Conservation (phyloP, 805 yeast genomes). For the Torulaspora microellipsoides region DNA sequence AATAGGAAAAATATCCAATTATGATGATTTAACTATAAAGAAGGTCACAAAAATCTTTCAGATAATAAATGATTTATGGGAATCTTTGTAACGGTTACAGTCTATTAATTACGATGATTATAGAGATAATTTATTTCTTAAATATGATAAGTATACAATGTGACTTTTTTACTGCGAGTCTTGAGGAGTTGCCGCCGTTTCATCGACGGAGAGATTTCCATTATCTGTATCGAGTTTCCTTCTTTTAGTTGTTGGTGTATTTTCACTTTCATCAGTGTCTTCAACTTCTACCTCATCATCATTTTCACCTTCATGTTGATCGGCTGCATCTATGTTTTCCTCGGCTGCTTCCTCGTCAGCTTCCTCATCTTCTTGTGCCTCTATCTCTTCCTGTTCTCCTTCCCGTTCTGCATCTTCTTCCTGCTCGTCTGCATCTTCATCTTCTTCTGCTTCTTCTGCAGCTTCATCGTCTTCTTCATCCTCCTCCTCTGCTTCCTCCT, state of each 20-base stretch:
- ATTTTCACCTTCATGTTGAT: constrained; percentile 39
- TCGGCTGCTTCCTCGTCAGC: constrained; percentile 36
- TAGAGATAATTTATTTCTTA: neutral
- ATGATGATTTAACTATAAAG: constrained; percentile 12
- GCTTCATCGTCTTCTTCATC: constrained; percentile 40
- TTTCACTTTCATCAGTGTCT: constrained; percentile 32
- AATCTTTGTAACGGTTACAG: constrained; percentile 11
- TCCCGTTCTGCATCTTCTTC: constrained; percentile 40
- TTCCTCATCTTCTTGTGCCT: constrained; percentile 32
- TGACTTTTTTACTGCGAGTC: constrained; percentile 18
- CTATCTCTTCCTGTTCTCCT: constrained; percentile 32
- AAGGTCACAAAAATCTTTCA: constrained; percentile 42
- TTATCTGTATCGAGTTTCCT: constrained; percentile 16
- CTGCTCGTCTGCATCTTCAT: constrained; percentile 28
- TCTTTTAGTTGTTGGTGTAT: constrained; percentile 18
- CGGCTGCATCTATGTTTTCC: constrained; percentile 42
- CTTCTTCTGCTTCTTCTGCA: constrained; percentile 33
- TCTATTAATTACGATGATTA: neutral
- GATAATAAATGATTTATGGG: constrained; percentile 39
- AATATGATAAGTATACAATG: no score
- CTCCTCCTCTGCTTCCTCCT: constrained; percentile 39
- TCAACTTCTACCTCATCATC: constrained; percentile 37
- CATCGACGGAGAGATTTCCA: constrained; percentile 10
- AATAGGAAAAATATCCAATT: constrained; percentile 2
- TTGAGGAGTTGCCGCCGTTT: constrained; percentile 27